Evolutionary conservation across 768 basidiomycete species (phyloP), one percentile per base, ranked within the genome.

Genomic region (Tylopilus sp.): DNA sequence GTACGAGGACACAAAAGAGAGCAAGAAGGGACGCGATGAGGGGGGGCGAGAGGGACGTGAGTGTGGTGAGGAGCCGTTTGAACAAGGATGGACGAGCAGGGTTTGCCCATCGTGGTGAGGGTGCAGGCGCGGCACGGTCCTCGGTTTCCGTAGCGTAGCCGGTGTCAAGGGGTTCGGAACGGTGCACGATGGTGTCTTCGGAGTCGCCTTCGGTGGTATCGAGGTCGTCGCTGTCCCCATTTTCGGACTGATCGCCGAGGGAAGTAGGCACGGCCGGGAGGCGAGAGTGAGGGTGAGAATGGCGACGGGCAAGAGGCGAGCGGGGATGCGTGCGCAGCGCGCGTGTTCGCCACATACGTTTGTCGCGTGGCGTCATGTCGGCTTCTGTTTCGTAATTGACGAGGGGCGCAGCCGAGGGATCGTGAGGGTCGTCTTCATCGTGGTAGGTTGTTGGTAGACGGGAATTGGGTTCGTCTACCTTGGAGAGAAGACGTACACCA

Each of bases 11-110:
- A 31, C 93, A 88, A 40, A 89, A 42, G 36, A 95, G 71, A 3
- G 88, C 91, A 2, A 79, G 67, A 18, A 91, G 62, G 2, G 91
- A 85, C 0, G 90, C 88, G 77, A 89, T 86, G 36, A 95, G 79
- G 0, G 94, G 93, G 0, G 85, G 87, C 0, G 94, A 95, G 86
- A 97, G 91, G 70, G 93, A 91, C 20, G 77, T 46, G 13, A 61
- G 4, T 1, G 21, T 30, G 1, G n/a, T 30, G 31, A 50, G 20
- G 10, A 50, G 18, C 3, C 50, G 48, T 12, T 10, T 20, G 1
- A 18, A 30, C n/a, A 47, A 2, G n/a, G 53, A 36, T 10, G 49
- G 8, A 3, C 28, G 20, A 1, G 30, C 1, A 3, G 28, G 35
- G 1, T 12, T 33, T 2, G 13, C 9, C 60, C 61, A 60, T 35